These are phyloP conservation scores for Rubia peregrina DNA, from an alignment of 305 asterid genomes.

Conservation along the genomic window DNA sequence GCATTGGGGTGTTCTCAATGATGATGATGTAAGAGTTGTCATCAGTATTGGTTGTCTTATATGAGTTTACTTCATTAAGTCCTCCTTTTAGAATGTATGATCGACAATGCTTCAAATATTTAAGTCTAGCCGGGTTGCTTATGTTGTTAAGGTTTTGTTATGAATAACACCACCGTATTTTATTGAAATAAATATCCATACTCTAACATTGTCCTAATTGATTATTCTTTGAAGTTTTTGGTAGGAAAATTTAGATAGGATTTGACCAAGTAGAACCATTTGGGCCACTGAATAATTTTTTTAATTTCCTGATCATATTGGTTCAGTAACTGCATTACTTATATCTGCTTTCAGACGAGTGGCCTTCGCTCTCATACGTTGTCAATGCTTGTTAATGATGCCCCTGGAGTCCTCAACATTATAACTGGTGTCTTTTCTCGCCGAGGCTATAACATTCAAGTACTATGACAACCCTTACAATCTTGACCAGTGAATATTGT, in stretches of 20 bases:
- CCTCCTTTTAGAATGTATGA: conserved; percentile 10
- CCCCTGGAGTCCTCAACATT: conserved; percentile 94
- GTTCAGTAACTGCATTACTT: neutral
- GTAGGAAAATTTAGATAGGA: neutral
- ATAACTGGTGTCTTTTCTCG: conserved; percentile 93
- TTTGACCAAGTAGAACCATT: neutral
- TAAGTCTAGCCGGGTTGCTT: neutral
- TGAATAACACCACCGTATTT: neutral
- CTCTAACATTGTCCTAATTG: neutral
- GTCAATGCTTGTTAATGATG: conserved; percentile 87
- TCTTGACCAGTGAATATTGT: conserved; percentile 12
- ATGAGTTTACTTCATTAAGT: conserved; percentile 10
- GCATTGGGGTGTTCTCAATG: conserved; percentile 95
- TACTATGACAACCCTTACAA: conserved; percentile 21
- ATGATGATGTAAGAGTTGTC: conserved; percentile 65
- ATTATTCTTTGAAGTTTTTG: neutral
- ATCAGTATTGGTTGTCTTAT: conserved; percentile 6
- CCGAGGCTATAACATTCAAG: conserved; percentile 96
- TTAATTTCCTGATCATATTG: neutral
- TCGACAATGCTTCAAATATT: neutral
- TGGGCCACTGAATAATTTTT: neutral
- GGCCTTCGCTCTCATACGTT: conserved; percentile 95
- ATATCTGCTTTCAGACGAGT: conserved; percentile 49
- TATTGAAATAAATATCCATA: neutral
- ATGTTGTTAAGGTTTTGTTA: neutral